A percentile compares a stretch with the other conserved stretches of the same genome.
Conservation (phyloP, 805 yeast genomes). For the Wickerhamiella kurtzmanii region DNA sequence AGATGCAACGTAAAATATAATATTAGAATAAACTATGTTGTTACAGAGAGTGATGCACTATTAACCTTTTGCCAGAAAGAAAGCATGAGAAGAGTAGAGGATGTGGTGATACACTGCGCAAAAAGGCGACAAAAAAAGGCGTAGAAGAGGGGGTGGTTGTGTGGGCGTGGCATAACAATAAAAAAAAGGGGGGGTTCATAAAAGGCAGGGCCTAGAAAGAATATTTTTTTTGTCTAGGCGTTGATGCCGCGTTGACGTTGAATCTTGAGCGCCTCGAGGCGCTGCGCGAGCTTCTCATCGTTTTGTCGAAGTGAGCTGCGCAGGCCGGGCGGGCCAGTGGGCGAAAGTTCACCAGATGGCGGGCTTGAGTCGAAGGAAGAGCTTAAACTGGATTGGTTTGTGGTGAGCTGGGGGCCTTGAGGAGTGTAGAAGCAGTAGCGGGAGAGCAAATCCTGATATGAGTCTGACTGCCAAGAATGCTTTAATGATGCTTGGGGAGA, state of each 20-base stretch:
- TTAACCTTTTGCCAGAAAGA: background rate
- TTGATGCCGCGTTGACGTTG: background rate
- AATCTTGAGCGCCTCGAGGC: background rate
- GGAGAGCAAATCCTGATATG: slow-evolving; percentile 28
- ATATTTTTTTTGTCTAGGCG: no score
- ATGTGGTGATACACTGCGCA: no score
- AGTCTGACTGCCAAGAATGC: slow-evolving; percentile 22
- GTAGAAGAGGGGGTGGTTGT: no score
- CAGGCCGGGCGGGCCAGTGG: background rate
- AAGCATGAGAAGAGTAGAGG: no score
- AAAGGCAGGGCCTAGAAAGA: background rate
- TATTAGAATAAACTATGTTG: no score
- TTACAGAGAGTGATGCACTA: background rate
- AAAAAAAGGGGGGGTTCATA: background rate
- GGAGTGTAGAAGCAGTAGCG: slow-evolving; percentile 30
- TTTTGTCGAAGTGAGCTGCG: background rate
- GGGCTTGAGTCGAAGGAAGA: background rate
- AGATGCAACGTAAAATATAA: background rate
- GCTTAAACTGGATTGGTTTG: background rate
- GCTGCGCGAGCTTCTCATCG: background rate
- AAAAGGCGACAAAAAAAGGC: no score
- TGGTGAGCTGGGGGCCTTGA: background rate
- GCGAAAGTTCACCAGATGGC: background rate
- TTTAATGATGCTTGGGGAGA: background rate
- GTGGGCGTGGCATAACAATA: no score